These are phyloP conservation scores for Cercospora citrullina DNA, from an alignment of 2,329 filamentous ascomycete genomes.

Conservation along the genomic window DNA sequence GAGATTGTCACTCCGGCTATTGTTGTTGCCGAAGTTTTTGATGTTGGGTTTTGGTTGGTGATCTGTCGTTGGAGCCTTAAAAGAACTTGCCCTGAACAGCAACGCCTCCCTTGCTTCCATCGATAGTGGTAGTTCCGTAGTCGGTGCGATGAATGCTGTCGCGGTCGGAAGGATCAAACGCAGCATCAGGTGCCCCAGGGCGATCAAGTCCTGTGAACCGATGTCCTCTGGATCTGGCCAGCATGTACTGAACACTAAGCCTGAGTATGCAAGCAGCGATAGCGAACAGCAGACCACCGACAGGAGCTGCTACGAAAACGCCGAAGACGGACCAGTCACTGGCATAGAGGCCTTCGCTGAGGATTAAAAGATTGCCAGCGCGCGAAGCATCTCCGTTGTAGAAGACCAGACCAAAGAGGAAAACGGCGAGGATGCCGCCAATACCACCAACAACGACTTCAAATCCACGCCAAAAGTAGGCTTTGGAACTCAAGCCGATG, in stretches of 20 bases:
- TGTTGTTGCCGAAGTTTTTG: neutral
- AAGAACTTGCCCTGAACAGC: conserved; percentile 9
- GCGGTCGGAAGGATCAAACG: conserved; percentile 19
- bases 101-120: conserved; percentile 1
- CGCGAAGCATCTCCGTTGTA: conserved; percentile 62
- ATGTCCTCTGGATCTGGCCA: conserved; percentile 59
- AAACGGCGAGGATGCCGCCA: conserved; percentile 75
- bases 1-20: neutral
- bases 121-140: conserved; percentile 10
- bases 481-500: conserved; percentile 65
- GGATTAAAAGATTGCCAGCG: conserved; percentile 67
- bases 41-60: neutral
- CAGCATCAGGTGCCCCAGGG: conserved; percentile 38
- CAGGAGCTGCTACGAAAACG: conserved; percentile 75
- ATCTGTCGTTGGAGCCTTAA: neutral
- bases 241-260: conserved; percentile 58
- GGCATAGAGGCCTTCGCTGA: conserved; percentile 72
- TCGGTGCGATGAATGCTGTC: conserved; percentile 15
- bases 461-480: conserved; percentile 75
- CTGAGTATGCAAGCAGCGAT: conserved; percentile 62
- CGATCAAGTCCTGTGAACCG: conserved; percentile 69
- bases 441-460: conserved; percentile 77
- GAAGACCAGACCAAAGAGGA: conserved; percentile 78
- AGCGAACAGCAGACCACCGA: conserved; percentile 73
- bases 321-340: conserved; percentile 81